These are phyloP conservation scores for Rhodosporidiobolus odoratus DNA, from an alignment of 768 basidiomycete genomes.

Conservation along the genomic window DNA sequence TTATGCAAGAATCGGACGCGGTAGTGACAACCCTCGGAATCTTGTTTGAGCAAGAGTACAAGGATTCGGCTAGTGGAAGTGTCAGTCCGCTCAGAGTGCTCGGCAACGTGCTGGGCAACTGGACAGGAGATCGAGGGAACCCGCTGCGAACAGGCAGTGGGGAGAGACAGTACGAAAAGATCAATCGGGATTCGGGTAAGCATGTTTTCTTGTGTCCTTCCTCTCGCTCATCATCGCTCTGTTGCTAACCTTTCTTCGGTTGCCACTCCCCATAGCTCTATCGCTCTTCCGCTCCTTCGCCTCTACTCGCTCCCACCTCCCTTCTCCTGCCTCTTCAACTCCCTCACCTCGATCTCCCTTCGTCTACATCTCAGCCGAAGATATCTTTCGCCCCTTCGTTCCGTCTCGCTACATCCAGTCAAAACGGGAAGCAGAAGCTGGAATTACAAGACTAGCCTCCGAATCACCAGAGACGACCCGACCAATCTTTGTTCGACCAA, in stretches of 20 bases:
- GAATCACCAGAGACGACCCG: conserved; percentile 50
- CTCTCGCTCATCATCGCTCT: neutral
- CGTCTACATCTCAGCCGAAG: conserved; percentile 91
- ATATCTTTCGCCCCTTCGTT: conserved; percentile 80
- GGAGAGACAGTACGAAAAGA: conserved; percentile 61
- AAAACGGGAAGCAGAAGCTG: conserved; percentile 83
- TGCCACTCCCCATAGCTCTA: conserved; percentile 52
- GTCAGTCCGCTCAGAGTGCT: conserved; percentile 41
- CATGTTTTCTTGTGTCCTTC: conserved; percentile 1
- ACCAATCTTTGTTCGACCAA: conserved; percentile 79
- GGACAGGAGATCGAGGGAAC: conserved; percentile 50
- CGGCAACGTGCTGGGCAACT: conserved; percentile 57
- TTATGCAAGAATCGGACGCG: conserved; percentile 63
- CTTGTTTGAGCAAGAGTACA: conserved; percentile 80
- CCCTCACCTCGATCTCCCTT: conserved; percentile 51
- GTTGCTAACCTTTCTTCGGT: neutral
- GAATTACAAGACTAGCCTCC: conserved; percentile 55
- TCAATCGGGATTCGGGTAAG: conserved; percentile 85
- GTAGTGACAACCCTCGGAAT: conserved; percentile 93
- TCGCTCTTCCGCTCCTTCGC: conserved; percentile 40
- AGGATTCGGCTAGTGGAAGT: conserved; percentile 54
- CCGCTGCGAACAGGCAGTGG: conserved; percentile 53
- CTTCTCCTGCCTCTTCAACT: conserved; percentile 66
- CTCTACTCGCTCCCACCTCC: conserved; percentile 53
- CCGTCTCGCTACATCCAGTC: conserved; percentile 81